These are phyloP conservation scores for Corchorus olitorius DNA, from an alignment of 345 rosid species.

Conservation along the genomic window DNA sequence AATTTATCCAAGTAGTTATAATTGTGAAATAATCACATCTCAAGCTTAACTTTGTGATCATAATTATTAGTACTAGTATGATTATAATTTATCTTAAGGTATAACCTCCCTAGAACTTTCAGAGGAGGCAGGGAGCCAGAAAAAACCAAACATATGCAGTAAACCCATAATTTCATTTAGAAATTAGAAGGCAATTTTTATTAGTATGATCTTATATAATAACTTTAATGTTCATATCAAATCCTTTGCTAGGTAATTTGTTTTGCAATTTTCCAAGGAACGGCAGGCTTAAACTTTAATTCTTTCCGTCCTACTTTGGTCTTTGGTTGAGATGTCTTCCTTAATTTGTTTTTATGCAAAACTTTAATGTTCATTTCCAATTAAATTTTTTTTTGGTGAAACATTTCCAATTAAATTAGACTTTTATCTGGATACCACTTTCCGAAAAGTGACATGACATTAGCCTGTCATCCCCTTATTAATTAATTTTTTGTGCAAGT, in stretches of 20 bases:
- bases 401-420: background rate
- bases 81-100: too few species aligned
- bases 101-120: too few species aligned
- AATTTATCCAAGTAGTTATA: background rate
- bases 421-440: background rate
- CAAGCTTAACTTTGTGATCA: too few species aligned
- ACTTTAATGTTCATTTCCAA: background rate
- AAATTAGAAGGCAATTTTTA: background rate
- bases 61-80: too few species aligned
- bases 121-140: background rate
- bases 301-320: background rate
- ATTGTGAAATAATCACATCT: background rate
- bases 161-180: background rate
- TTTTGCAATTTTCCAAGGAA: background rate
- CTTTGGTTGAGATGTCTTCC: background rate
- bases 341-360: background rate
- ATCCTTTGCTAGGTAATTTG: background rate
- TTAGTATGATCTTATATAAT: background rate
- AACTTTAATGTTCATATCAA: background rate
- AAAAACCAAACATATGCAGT: background rate
- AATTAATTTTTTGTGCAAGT: conserved; percentile 8
- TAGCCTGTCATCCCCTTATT: background rate
- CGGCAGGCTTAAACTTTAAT: background rate
- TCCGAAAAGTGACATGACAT: background rate
- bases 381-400: background rate